phyloP scores from a whole-genome alignment of 73 alveolate genomes.

The Effrenium voratum region DNA sequence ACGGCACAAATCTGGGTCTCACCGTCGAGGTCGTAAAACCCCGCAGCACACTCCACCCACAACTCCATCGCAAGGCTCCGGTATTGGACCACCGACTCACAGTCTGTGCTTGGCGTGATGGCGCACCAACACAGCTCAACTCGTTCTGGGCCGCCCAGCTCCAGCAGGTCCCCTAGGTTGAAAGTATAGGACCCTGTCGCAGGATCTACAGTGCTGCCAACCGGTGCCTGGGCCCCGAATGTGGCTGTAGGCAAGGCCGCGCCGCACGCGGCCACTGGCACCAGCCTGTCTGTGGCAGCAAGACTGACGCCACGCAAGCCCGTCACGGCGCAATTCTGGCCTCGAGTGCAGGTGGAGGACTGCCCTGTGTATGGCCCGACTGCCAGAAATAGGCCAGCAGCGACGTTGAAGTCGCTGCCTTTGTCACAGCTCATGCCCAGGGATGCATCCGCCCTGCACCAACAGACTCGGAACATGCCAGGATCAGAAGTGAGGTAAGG shows the following conservation, averaged over 20 bases:
- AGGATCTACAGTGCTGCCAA: too few species aligned
- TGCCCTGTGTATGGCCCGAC: slow-evolving; percentile 87
- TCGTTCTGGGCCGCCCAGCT: background rate
- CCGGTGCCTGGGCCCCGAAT: background rate
- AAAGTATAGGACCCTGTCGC: background rate
- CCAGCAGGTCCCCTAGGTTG: background rate
- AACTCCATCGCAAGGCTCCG: background rate
- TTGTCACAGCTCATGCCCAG: slow-evolving; percentile 11
- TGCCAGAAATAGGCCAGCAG: slow-evolving; percentile 53
- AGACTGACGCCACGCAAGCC: slow-evolving; percentile 31
- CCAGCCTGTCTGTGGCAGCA: background rate
- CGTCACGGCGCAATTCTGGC: slow-evolving; percentile 3
- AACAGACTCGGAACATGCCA: slow-evolving; percentile 50
- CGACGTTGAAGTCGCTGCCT: slow-evolving; percentile 43
- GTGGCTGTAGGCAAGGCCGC: background rate
- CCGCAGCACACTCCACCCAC: background rate
- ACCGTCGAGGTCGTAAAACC: background rate
- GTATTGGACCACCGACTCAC: background rate
- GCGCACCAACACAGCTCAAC: slow-evolving; percentile 28
- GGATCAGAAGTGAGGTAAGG: slow-evolving; percentile 17
- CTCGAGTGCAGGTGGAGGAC: slow-evolving; percentile 14
- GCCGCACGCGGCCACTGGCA: background rate
- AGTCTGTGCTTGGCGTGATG: too few species aligned
- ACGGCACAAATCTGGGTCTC: background rate
- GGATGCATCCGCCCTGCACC: slow-evolving; percentile 11